Evolutionary conservation across 2,329 filamentous ascomycete genomes (phyloP).

Genomic region (Didymella exigua): DNA sequence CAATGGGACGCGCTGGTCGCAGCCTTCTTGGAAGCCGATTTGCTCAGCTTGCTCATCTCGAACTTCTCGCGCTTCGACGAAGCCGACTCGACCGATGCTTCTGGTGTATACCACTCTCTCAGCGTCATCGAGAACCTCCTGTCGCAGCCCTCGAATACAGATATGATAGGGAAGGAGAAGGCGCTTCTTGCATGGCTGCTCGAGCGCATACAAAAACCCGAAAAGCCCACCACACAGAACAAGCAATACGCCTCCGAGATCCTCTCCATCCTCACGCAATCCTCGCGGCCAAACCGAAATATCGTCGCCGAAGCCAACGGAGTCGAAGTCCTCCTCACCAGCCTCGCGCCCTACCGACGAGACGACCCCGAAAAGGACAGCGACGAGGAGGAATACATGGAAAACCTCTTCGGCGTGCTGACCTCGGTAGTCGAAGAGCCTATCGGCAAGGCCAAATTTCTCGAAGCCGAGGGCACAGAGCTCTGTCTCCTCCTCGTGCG

Average conservation of each 20-base stretch:
- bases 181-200: constrained; percentile 78
- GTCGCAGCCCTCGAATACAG: constrained; percentile 70
- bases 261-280: constrained; percentile 84
- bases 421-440: constrained; percentile 79
- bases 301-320: constrained; percentile 70
- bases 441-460: constrained; percentile 77
- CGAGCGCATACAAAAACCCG: constrained; percentile 70
- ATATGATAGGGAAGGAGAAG: constrained; percentile 73
- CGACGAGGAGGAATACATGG: constrained; percentile 92
- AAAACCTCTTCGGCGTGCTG: constrained; percentile 88
- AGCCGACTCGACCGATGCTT: constrained; percentile 71
- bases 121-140: constrained; percentile 84
- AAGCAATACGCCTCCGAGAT: constrained; percentile 95
- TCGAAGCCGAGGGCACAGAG: constrained; percentile 91
- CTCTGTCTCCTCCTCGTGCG: constrained; percentile 85
- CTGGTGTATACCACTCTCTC: constrained; percentile 85
- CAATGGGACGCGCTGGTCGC: constrained; percentile 80
- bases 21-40: constrained; percentile 66
- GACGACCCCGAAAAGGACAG: constrained; percentile 83
- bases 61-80: constrained; percentile 85
- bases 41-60: constrained; percentile 74
- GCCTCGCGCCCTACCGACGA: constrained; percentile 83
- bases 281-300: constrained; percentile 68
- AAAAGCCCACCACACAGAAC: constrained; percentile 78
- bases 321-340: constrained; percentile 79